Evolutionary conservation across 2,329 filamentous ascomycete genomes (phyloP).

Genomic region (Huntiella omanensis): DNA sequence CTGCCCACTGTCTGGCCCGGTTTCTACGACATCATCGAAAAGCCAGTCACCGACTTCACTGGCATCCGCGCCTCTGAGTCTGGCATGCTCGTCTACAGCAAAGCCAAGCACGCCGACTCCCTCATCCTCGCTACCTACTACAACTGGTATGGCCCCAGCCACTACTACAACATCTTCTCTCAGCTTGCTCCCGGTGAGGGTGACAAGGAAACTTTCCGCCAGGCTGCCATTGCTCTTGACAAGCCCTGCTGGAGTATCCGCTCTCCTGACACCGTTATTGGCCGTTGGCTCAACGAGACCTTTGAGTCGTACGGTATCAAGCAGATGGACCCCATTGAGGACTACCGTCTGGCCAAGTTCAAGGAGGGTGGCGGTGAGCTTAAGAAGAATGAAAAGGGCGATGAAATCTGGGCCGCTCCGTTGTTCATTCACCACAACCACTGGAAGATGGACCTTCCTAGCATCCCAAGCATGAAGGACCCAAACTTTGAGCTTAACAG

Average conservation of each 20-base stretch:
- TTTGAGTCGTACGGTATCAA: conserved; percentile 16
- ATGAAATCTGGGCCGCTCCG: conserved; percentile 12
- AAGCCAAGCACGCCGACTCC: conserved; percentile 25
- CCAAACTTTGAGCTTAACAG: conserved; percentile 1
- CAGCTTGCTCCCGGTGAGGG: conserved; percentile 25
- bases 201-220: conserved; percentile 30
- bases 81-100: conserved; percentile 29
- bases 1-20: conserved; percentile 22
- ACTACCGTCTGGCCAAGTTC: conserved; percentile 15
- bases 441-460: conserved; percentile 19
- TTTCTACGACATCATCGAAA: conserved; percentile 26
- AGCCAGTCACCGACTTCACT: conserved; percentile 17
- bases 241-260: conserved; percentile 23
- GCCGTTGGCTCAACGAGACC: conserved; percentile 16
- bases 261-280: conserved; percentile 17
- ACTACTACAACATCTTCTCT: conserved; percentile 29
- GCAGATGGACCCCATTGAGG: conserved; percentile 18
- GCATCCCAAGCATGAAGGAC: conserved; percentile 12
- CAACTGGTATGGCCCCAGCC: conserved; percentile 32
- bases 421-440: conserved; percentile 22
- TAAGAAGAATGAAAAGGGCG: conserved; percentile 11
- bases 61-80: conserved; percentile 25
- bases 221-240: conserved; percentile 24
- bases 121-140: conserved; percentile 33
- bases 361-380: conserved; percentile 10